Evolutionary conservation across 148 eudicot genomes (phyloP), one percentile per base, ranked within the genome.

Genomic region (Chenopodium formosanum): DNA sequence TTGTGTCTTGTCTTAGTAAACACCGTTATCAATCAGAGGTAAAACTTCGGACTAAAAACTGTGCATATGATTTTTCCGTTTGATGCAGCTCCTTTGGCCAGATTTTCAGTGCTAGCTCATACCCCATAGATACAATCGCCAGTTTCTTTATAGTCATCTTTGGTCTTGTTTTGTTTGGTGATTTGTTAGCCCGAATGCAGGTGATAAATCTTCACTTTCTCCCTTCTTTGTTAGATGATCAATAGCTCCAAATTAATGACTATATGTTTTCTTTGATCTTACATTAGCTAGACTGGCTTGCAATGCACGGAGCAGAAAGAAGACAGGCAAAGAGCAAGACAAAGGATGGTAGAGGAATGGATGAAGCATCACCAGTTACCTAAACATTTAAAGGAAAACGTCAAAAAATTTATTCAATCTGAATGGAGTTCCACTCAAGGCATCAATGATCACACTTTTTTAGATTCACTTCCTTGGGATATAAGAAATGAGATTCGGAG

Each of bases 351-450:
- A 0, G 79, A 76, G 4, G 70, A 76, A 40, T 76, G 79, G 79
- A 63, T 76, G 53, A 13, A 9, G 27, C 40, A 77, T 77, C 79
- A 77, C 19, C 70, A 77, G 1, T 40, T 77, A n/a, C 79, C 70
- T 22, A 9, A 11, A 40, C 19, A 4, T 22, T 11, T 76, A 12
- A 62, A 62, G 79, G 37, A 65, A 12, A 1, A 76, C 22, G 70
- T 76, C 1, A 62, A 77, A 70, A 53, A 63, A 40, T 13, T 56
- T n/a, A 63, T 77, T 10, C 79, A 77, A 77, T 62, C 79, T 63
- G 79, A 77, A 63, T 77, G 79, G 79, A 63, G 56, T 13, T 12
- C 70, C 22, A 77, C 34, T 16, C 29, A 1, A 62, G 79, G 79
- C 19, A 3, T 40, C 0, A 77, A 40, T 19, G 56, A 77, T 23